These are phyloP conservation scores for Chlamydomonas reinhardtii DNA, from an alignment of 163 green algal genomes.

Conservation along the genomic window DNA sequence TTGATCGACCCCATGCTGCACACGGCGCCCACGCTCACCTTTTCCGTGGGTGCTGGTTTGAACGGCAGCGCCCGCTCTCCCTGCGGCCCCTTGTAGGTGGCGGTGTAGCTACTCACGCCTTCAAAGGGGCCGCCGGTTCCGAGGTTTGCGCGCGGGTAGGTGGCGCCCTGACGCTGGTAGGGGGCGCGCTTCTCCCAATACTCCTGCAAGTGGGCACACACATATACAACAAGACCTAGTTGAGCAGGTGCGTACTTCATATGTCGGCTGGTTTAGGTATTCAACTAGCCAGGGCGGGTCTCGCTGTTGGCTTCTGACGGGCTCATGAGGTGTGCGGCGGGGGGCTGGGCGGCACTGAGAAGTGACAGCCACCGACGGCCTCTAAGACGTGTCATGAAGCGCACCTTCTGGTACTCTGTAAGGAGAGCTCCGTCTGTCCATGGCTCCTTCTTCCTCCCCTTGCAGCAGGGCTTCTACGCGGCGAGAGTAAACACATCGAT, in stretches of 20 bases:
- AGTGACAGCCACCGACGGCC: too few species aligned
- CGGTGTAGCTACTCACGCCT: constrained; percentile 12
- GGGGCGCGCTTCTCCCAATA: constrained; percentile 47
- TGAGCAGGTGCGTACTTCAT: too few species aligned
- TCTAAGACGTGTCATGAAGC: too few species aligned
- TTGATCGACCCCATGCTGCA: too few species aligned
- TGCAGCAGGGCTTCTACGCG: constrained; percentile 38
- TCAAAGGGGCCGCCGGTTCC: constrained; percentile 4
- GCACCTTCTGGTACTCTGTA: constrained; percentile 47
- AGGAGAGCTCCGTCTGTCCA: constrained; percentile 39
- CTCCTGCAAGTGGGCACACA: background rate
- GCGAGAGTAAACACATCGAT: background rate
- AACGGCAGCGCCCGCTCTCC: background rate
- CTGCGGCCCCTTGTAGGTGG: constrained; percentile 1
- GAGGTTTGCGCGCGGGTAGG: background rate
- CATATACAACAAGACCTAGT: too few species aligned
- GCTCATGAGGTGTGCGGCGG: too few species aligned
- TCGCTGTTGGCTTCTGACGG: too few species aligned
- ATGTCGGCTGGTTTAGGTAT: too few species aligned
- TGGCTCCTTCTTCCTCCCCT: constrained; percentile 15
- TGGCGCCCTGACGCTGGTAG: background rate
- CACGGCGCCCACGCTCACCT: background rate
- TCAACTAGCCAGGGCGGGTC: too few species aligned
- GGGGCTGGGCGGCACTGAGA: too few species aligned
- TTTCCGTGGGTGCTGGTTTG: background rate